These are phyloP conservation scores for Chionographis japonica DNA, from an alignment of 106 monocot species.

Conservation along the genomic window DNA sequence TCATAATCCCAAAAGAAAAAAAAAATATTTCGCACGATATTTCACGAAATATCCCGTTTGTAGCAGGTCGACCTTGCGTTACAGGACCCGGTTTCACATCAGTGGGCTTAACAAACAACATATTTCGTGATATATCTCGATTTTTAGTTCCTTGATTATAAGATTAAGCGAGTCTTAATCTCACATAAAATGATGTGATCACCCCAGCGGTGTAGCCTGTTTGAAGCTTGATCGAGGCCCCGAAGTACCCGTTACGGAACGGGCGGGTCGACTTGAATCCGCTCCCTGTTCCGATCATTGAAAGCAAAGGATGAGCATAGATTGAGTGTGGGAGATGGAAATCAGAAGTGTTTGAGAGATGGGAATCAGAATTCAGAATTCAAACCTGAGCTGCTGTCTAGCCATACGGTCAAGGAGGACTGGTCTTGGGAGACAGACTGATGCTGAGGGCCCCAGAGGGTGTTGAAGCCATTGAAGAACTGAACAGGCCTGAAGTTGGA, in stretches of 20 bases:
- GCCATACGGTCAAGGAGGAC: constrained; percentile 53
- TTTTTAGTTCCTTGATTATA: too few species aligned
- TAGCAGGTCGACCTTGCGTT: too few species aligned
- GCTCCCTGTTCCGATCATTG: constrained; percentile 18
- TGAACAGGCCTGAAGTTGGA: constrained; percentile 17
- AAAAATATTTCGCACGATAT: too few species aligned
- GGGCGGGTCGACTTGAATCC: constrained; percentile 66
- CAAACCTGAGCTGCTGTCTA: constrained; percentile 47
- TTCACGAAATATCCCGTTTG: too few species aligned
- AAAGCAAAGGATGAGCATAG: too few species aligned
- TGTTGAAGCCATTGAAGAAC: constrained; percentile 42
- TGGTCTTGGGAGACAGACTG: constrained; percentile 42
- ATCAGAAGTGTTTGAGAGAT: neutral
- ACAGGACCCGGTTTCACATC: too few species aligned
- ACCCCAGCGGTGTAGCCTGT: constrained; percentile 74
- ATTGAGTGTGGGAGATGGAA: neutral
- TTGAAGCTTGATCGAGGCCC: constrained; percentile 62
- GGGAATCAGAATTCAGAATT: neutral
- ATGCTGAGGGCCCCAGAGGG: constrained; percentile 55
- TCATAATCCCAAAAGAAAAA: too few species aligned
- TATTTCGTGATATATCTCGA: too few species aligned
- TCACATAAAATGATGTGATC: constrained; percentile 68
- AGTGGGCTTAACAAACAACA: too few species aligned
- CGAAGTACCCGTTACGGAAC: constrained; percentile 58
- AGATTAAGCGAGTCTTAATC: neutral